Evolutionary conservation across 176 grass and related monocot species (phyloP), one percentile per base, ranked within the genome.

Genomic region (Areca catechu): DNA sequence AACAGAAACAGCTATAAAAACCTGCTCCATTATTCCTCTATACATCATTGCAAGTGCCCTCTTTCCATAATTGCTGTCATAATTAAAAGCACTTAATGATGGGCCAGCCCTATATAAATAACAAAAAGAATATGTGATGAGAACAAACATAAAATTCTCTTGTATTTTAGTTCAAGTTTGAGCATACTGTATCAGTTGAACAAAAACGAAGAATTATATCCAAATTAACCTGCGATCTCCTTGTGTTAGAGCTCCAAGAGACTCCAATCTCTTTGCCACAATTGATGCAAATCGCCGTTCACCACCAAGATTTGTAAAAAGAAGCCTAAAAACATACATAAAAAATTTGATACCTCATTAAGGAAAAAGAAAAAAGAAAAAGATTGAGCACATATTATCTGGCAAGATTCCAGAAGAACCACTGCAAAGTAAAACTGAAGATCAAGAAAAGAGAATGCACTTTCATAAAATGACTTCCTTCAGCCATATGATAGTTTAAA

Each of bases 231-330:
- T 92, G 68, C 84, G 86, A 71, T 98, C 93, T 50, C 93, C 93
- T 85, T 98, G 93, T 53, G 93, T 98, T 78, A 98, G 77, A 73
- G 93, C 93, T 57, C 93, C 93, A 72, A 98, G 93, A 73, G 93
- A 87, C 63, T 92, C 93, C 4, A 98, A 69, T 22, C 93, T 77
- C 76, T 98, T 98, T 63, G 93, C 93, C 50, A 98, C 93, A 54
- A 98, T 92, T 25, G 93, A 92, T 72, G 93, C 93, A 80, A 98
- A 98, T 65, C 88, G 76, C 67, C 73, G 88, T 79, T 98, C 93
- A 80, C 93, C 93, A 24, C 93, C 87, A 21, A 98, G 93, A 69
- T 85, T 92, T 47, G 93, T 98, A 70, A 98, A 98, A 78, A 98
- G 83, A 69, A 98, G 81, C 78, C 93, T 92, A 59, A n/a, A 47